phyloP scores from a whole-genome alignment of 768 basidiomycete genomes.

The Chalciporus chontae region DNA sequence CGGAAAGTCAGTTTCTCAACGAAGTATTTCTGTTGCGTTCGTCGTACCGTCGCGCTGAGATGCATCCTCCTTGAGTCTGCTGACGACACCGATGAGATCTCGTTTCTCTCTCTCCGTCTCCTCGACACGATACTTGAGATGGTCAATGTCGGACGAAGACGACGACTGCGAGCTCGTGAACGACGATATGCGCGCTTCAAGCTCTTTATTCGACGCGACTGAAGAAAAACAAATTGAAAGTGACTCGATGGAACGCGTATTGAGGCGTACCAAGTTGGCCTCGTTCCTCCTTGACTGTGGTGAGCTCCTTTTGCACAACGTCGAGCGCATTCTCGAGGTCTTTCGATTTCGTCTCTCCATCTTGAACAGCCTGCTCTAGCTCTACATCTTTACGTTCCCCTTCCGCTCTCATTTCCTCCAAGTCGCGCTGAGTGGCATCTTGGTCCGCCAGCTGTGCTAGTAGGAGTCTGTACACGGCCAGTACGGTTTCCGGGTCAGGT shows the following conservation, averaged over 20 bases:
- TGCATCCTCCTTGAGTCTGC: slow-evolving; percentile 74
- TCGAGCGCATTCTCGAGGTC: slow-evolving; percentile 56
- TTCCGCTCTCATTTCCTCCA: slow-evolving; percentile 70
- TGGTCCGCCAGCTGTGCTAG: slow-evolving; percentile 53
- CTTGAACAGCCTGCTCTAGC: slow-evolving; percentile 79
- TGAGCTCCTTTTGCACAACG: slow-evolving; percentile 52
- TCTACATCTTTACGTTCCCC: slow-evolving; percentile 74
- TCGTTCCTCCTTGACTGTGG: slow-evolving; percentile 55
- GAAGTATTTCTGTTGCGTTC: not conserved
- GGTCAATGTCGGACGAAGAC: slow-evolving; percentile 59
- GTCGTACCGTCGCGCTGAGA: slow-evolving; percentile 68
- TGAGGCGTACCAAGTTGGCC: slow-evolving; percentile 58
- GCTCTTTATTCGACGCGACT: slow-evolving; percentile 44
- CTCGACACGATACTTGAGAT: slow-evolving; percentile 57
- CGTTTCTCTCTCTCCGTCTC: slow-evolving; percentile 89
- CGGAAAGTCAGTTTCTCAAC: not conserved
- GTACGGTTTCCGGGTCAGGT: slow-evolving; percentile 56
- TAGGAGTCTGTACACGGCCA: slow-evolving; percentile 60
- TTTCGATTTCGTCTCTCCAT: slow-evolving; percentile 59
- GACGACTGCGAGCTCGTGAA: slow-evolving; percentile 58
- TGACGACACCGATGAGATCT: slow-evolving; percentile 79
- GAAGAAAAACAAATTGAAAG: slow-evolving; percentile 15
- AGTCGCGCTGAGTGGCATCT: slow-evolving; percentile 54
- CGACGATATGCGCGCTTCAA: slow-evolving; percentile 54
- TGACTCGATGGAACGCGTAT: slow-evolving; percentile 3